Base-by-base conservation (phyloP, 371 early-diverging fungal genomes). In the Rhizomucor miehei region DNA sequence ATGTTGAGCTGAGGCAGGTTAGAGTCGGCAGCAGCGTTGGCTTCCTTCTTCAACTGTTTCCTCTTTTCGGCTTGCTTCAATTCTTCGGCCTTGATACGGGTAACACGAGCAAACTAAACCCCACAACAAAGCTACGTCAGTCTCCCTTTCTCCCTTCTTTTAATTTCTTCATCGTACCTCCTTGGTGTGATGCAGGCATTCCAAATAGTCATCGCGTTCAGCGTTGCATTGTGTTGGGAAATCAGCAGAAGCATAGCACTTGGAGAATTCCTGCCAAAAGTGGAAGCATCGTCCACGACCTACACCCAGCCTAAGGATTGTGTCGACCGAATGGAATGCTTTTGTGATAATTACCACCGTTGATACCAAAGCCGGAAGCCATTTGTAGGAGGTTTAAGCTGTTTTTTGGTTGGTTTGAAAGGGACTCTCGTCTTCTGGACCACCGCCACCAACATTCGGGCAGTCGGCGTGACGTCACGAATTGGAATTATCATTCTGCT, bases 221-320 rank as follows among this genome's bases (percentile, higher is more conserved):
- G 77, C 75, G 40, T 80, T 66, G 69, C 91, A 91, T 62, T 89
- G 86, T 49, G 81, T 76, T 52, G 84, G 88, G 43, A 73, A 67
- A 67, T 87, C 84, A 56, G 86, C 85, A 57, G 77, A 72, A 61
- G 85, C 88, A 58, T 87, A 89, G 76, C 91, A 91, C 69, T 91
- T 89, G 77, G 83, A 79, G 69, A 88, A 88, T 71, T 91, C 91
- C 67, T 89, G 90, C 91, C 91, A 91, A 66, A 84, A 83, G 52
- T 86, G 81, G 71, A 87, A 89, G 75, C 91, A 91, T 55, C 91
- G 85, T 66, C 84, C 84, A 73, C 87, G 88, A 69, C 89, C 89
- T 24, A 48, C 3, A 41, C 17, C 11, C 21, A 43, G 10, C 49
- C 25, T 24, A 13, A 48, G 34, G 25, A 37, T 0, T 19, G 24